A percentile compares a stretch with the other conserved stretches of the same genome.
Evolutionary conservation across 148 eudicot genomes (phyloP).

Genomic region (Persicaria maculosa): DNA sequence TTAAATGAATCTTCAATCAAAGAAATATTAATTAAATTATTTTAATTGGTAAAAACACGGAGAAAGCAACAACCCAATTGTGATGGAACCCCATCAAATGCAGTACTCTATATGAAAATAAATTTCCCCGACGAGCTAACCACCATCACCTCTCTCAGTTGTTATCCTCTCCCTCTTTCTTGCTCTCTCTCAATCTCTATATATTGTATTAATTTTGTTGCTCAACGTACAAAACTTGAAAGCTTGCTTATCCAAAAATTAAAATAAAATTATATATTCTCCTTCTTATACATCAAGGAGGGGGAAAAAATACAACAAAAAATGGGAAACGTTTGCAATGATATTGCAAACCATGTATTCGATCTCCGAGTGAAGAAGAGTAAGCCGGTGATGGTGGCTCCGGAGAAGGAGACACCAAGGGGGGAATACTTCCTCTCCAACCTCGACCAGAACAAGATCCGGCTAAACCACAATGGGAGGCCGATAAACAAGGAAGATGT

Average conservation of each 20-base stretch:
- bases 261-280: not conserved
- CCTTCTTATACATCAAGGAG: not conserved
- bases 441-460: constrained; percentile 9
- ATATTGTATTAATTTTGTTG: not conserved
- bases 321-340: not conserved
- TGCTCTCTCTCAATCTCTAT: not conserved
- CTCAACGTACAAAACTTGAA: not conserved
- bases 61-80: not conserved
- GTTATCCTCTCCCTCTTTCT: too few relatives aligned
- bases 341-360: not conserved
- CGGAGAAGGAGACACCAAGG: not conserved
- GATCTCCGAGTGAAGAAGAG: not conserved
- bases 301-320: too few relatives aligned
- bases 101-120: not conserved
- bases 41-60: not conserved
- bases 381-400: not conserved
- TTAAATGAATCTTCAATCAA: not conserved
- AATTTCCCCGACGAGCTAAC: not conserved
- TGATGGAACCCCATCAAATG: not conserved
- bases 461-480: not conserved
- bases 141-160: not conserved
- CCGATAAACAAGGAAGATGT: not conserved
- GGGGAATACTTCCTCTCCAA: constrained; percentile 4
- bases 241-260: not conserved
- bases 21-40: not conserved